These are phyloP conservation scores for Botryosphaeria dothidea DNA, from an alignment of 2,329 filamentous ascomycete genomes.

Conservation along the genomic window DNA sequence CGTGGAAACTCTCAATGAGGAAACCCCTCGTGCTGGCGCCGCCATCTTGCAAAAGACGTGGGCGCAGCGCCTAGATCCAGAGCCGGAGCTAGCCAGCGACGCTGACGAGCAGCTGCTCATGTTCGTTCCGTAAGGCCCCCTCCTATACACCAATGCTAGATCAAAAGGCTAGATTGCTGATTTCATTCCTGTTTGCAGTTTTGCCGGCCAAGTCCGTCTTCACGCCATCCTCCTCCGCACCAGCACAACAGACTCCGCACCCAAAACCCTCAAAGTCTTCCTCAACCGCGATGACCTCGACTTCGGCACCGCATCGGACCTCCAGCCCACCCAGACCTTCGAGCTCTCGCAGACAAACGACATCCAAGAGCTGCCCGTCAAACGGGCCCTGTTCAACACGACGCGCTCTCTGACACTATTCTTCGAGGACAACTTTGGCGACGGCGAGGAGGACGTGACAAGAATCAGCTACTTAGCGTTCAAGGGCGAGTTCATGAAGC, in stretches of 20 bases:
- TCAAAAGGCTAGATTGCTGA: too few relatives aligned
- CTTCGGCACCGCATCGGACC: constrained; percentile 73
- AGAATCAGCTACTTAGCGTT: constrained; percentile 84
- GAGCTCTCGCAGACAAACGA: constrained; percentile 76
- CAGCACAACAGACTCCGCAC: constrained; percentile 68
- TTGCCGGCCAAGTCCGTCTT: constrained; percentile 90
- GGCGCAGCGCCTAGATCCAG: constrained; percentile 70
- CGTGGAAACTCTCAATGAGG: constrained; percentile 84
- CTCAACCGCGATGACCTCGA: constrained; percentile 86
- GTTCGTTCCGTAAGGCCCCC: constrained; percentile 80
- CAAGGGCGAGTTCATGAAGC: constrained; percentile 88
- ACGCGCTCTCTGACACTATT: constrained; percentile 84
- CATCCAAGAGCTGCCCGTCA: constrained; percentile 84
- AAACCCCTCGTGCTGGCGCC: constrained; percentile 65
- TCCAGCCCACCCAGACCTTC: constrained; percentile 71
- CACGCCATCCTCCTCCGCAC: constrained; percentile 87
- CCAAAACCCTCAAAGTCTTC: constrained; percentile 82
- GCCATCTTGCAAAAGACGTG: constrained; percentile 87
- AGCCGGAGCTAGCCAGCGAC: constrained; percentile 80
- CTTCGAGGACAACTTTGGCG: constrained; percentile 84
- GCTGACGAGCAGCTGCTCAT: constrained; percentile 93
- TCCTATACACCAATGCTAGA: too few relatives aligned
- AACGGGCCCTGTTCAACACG: constrained; percentile 83
- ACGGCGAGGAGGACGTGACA: constrained; percentile 70
- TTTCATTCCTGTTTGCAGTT: constrained; percentile 53